A percentile compares a stretch with the other conserved stretches of the same genome.
Conservation (phyloP, 1,139 yeast species). For the Hemisphaericaspora xylofermentans region DNA sequence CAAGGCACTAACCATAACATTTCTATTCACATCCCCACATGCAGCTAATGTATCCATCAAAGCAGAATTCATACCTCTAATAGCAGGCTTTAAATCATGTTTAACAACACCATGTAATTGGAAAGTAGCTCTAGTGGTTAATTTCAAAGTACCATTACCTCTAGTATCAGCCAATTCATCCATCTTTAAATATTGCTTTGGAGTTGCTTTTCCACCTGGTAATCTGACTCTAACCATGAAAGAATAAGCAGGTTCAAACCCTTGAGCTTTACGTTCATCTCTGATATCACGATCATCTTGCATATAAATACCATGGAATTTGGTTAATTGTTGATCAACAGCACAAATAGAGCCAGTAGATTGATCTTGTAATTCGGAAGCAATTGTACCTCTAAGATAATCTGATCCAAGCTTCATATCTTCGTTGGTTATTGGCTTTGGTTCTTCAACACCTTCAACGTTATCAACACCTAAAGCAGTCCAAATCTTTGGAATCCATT, state of each 20-base stretch:
- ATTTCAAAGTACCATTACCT: slow-evolving; percentile 91
- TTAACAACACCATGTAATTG: slow-evolving; percentile 95
- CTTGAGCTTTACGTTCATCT: slow-evolving; percentile 88
- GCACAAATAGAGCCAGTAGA: slow-evolving; percentile 92
- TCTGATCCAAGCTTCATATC: slow-evolving; percentile 89
- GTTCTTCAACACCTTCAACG: slow-evolving; percentile 86
- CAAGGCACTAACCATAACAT: slow-evolving; percentile 86
- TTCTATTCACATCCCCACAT: slow-evolving; percentile 98
- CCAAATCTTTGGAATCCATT: slow-evolving; percentile 88
- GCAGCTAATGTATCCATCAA: slow-evolving; percentile 95
- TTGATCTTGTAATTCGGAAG: slow-evolving; percentile 76
- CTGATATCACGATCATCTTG: slow-evolving; percentile 97
- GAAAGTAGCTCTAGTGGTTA: slow-evolving; percentile 96
- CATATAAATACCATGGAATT: slow-evolving; percentile 98
- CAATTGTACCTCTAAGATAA: slow-evolving; percentile 90
- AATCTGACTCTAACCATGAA: slow-evolving; percentile 96
- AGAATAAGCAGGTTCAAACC: slow-evolving; percentile 91
- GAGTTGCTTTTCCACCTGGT: slow-evolving; percentile 90
- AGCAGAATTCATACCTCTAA: slow-evolving; percentile 88
- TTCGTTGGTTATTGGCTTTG: slow-evolving; percentile 93
- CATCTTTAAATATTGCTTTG: slow-evolving; percentile 83
- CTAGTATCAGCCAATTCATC: slow-evolving; percentile 79
- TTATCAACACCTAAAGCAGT: slow-evolving; percentile 84
- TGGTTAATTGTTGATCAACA: slow-evolving; percentile 91
- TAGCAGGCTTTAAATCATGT: slow-evolving; percentile 84